Percentiles rank a stretch among this genome's conserved stretches.
Evolutionary conservation across 331 rosid species (phyloP).

Genomic region (Pyrus hybrid): DNA sequence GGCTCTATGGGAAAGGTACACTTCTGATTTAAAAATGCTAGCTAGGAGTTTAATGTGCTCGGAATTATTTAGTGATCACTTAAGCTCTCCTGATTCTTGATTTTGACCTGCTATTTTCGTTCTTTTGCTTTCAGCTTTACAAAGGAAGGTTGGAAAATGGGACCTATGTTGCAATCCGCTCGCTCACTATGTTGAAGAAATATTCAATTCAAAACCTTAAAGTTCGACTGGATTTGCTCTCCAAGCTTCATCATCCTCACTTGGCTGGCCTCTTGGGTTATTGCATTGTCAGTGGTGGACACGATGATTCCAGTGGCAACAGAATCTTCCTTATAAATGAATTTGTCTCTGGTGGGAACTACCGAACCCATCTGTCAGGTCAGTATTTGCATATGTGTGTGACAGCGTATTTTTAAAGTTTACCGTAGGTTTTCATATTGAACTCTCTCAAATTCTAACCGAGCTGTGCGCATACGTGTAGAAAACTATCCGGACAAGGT

Average conservation of each 20-base stretch:
- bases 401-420: background rate
- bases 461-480: slow-evolving; percentile 15
- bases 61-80: background rate
- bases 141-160: slow-evolving; percentile 70
- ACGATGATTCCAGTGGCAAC: slow-evolving; percentile 37
- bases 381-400: background rate
- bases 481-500: slow-evolving; percentile 52
- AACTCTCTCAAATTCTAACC: slow-evolving; percentile 16
- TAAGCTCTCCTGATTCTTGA: background rate
- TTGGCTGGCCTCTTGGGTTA: slow-evolving; percentile 81
- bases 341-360: slow-evolving; percentile 50
- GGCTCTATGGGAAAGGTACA: slow-evolving; percentile 85
- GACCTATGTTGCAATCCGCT: slow-evolving; percentile 45
- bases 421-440: background rate
- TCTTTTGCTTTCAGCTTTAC: slow-evolving; percentile 51
- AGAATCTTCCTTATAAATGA: slow-evolving; percentile 62
- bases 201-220: slow-evolving; percentile 56
- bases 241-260: slow-evolving; percentile 90
- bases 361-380: slow-evolving; percentile 47
- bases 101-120: background rate
- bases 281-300: slow-evolving; percentile 51
- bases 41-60: background rate
- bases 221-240: slow-evolving; percentile 63
- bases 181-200: slow-evolving; percentile 47
- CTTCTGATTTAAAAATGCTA: slow-evolving; percentile 7